Percentiles rank a stretch among this genome's conserved stretches.
phyloP scores from a whole-genome alignment of 1,284 basidiomycete species.

The Malassezia nana region DNA sequence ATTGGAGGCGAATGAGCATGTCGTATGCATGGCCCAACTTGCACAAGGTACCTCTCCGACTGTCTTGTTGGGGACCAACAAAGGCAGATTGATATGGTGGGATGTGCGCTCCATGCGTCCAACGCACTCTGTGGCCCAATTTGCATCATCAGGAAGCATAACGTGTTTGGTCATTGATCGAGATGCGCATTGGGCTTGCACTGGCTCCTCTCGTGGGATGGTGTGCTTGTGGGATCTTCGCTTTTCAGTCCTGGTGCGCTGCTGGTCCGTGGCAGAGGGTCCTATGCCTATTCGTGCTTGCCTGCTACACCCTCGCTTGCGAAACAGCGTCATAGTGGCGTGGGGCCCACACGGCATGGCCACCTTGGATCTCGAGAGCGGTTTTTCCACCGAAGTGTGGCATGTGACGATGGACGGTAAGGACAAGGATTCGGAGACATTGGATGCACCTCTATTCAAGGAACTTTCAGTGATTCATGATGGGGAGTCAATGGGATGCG shows the following conservation, averaged over 20 bases:
- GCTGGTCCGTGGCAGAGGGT: constrained; percentile 66
- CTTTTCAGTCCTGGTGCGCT: constrained; percentile 77
- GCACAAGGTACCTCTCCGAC: constrained; percentile 28
- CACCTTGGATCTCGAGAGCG: constrained; percentile 1
- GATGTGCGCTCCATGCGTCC: constrained; percentile 77
- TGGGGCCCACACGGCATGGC: neutral
- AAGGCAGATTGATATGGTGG: constrained; percentile 65
- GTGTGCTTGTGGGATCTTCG: constrained; percentile 86
- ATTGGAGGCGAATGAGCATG: constrained; percentile 46
- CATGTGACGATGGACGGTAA: neutral
- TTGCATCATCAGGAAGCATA: constrained; percentile 73
- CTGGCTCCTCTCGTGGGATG: constrained; percentile 72
- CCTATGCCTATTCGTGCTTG: neutral
- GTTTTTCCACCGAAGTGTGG: neutral
- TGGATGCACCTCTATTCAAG: neutral
- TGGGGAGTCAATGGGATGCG: neutral
- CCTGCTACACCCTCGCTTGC: neutral
- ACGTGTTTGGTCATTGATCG: constrained; percentile 68
- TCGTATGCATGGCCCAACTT: constrained; percentile 30
- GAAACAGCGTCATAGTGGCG: constrained; percentile 4
- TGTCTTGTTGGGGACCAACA: constrained; percentile 72
- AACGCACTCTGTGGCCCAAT: constrained; percentile 67
- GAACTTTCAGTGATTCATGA: neutral
- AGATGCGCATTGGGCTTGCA: constrained; percentile 70
- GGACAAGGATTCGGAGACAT: neutral